Base-by-base conservation (phyloP, 1,284 basidiomycete species). In the Rhodotorula sp. region DNA sequence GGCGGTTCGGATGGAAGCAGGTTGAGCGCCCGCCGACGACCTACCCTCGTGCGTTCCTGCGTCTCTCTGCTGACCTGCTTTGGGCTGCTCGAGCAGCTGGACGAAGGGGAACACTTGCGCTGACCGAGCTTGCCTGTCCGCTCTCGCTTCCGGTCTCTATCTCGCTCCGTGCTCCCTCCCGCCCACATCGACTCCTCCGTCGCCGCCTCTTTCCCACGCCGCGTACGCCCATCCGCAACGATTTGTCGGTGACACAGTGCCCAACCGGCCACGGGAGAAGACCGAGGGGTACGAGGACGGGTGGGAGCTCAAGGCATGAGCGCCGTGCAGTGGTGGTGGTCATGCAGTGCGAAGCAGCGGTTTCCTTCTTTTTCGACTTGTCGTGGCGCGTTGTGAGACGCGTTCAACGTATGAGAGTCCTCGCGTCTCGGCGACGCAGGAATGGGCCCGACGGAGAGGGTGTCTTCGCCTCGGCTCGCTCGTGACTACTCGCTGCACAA, bases 1-100 rank as follows among this genome's bases (percentile, higher is more conserved):
- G 85, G 79, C 83, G 85, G 19, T 81, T 86, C 62, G 94, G 94
- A 50, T 94, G 89, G 81, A 86, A 85, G 77, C 87, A 87, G 7
- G 83, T 90, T 55, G 90, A 92, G 80, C 85, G 85, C 56, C 86
- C 93, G 65, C 94, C 94, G 16, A 89, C 89, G 19, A 87, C 91
- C 44, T 97, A 91, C 82, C 94, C 94, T 77, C 80, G 94, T 97
- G 81, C 81, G 92, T 86, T 45, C n/a, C 41, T 42, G 19, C 9
- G 34, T 34, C 34, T 34, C 34, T 34, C 34, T 34, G 42, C 46
- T 41, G 17, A 7, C 45, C 27, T 12, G 21, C 17, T 2, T 25
- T 3, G 4, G 1, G 14, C 4, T n/a, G 41, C 12, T n/a, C 25
- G 23, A 62, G 23, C 46, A 27, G 34, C 54, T 41, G 54, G 41